phyloP scores from a whole-genome alignment of 192 early-diverging fungal species.

The Diversispora epigaea region DNA sequence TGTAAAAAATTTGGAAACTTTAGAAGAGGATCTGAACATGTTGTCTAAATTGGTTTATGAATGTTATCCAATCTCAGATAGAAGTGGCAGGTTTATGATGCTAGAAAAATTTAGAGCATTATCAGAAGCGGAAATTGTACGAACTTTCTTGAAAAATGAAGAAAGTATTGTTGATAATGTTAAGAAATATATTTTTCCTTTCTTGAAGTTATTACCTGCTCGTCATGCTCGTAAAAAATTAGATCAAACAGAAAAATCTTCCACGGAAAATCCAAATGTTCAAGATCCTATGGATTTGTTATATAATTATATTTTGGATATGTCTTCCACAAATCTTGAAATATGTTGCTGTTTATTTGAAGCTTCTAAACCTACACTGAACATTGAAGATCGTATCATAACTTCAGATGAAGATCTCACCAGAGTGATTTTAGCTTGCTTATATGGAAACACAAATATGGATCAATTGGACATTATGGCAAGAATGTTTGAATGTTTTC shows the following conservation, averaged over 20 bases:
- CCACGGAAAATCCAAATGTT: conserved; percentile 23
- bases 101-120: conserved; percentile 42
- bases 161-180: conserved; percentile 51
- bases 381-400: conserved; percentile 51
- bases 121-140: conserved; percentile 43
- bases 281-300: conserved; percentile 40
- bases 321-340: conserved; percentile 42
- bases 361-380: conserved; percentile 48
- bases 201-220: conserved; percentile 35
- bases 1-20: conserved; percentile 49
- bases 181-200: conserved; percentile 49
- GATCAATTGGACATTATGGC: conserved; percentile 46
- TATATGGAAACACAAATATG: conserved; percentile 48
- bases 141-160: conserved; percentile 37
- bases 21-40: conserved; percentile 58
- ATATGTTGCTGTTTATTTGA: conserved; percentile 51
- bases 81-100: conserved; percentile 31
- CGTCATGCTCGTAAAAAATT: conserved; percentile 35
- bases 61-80: conserved; percentile 42
- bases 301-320: conserved; percentile 48
- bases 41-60: conserved; percentile 61
- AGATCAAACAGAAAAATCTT: conserved; percentile 2
- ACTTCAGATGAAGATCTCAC: conserved; percentile 52
- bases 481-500: conserved; percentile 56
- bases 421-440: conserved; percentile 46